Percentiles rank a stretch among this genome's conserved stretches.
Conservation (phyloP, 805 yeast species). For the Henningerozyma blattae region DNA sequence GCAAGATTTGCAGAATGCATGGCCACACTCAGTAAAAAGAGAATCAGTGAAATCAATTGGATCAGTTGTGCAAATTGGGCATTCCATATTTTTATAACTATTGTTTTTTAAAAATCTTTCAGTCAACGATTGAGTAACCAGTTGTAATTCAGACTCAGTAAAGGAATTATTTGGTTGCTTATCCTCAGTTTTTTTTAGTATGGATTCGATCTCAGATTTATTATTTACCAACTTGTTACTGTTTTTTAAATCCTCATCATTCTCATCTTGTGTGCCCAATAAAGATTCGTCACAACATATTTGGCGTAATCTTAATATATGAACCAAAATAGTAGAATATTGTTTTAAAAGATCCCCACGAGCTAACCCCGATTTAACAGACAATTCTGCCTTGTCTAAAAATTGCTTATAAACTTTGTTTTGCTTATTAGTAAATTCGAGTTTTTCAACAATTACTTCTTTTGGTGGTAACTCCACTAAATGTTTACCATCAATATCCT, state of each 20-base stretch:
- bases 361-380: slow-evolving; percentile 46
- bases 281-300: slow-evolving; percentile 76
- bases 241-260: slow-evolving; percentile 35
- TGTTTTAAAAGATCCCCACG: slow-evolving; percentile 59
- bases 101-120: slow-evolving; percentile 20
- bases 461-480: slow-evolving; percentile 70
- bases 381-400: slow-evolving; percentile 49
- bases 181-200: neutral
- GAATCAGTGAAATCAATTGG: slow-evolving; percentile 44
- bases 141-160: slow-evolving; percentile 3
- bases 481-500: slow-evolving; percentile 56
- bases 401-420: slow-evolving; percentile 54
- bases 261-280: slow-evolving; percentile 38
- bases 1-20: slow-evolving; percentile 66
- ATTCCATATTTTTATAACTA: slow-evolving; percentile 42
- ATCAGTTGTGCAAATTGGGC: slow-evolving; percentile 72
- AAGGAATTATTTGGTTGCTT: neutral
- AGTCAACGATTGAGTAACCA: slow-evolving; percentile 1
- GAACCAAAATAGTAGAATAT: slow-evolving; percentile 72
- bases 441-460: slow-evolving; percentile 54
- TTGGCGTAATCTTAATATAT: slow-evolving; percentile 74
- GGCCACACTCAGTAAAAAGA: slow-evolving; percentile 68
- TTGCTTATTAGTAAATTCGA: slow-evolving; percentile 58
- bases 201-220: slow-evolving; percentile 1
- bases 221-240: slow-evolving; percentile 6